Base-by-base conservation (phyloP, 1,284 basidiomycete species). In the Apiotrichum gamsii region DNA sequence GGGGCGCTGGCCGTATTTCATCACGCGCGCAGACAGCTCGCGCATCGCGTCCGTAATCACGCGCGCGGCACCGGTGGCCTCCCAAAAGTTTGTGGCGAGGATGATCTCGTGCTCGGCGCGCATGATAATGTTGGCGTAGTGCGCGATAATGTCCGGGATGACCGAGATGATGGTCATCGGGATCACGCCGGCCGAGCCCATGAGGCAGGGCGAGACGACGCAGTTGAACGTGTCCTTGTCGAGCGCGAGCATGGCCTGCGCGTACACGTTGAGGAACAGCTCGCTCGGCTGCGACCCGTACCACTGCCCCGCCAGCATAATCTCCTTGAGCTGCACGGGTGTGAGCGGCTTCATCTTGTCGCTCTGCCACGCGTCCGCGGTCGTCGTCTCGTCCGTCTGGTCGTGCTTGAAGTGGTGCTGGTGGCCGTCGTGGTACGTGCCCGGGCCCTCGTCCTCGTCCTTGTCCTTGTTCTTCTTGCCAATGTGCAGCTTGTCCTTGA, bases 1-100 rank as follows among this genome's bases (percentile, higher is more conserved):
- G 41, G 57, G 58, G 15, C 48, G 18, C 3, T 57, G 56, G 8
- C 54, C 52, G 8, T 51, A 25, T 23, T 57, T 60, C n/a, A 57
- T 28, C 14, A 60, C 59, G 14, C 60, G 39, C n/a, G 50, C 40
- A 5, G 61, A 64, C 8, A 65, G 54, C 44, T 61, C 59, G 18
- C 51, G 51, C 30, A 65, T 41, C 2, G 63, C 63, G 34, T 63
- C 60, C 9, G 47, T 38, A 14, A 65, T 59, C 16, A 49, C 57
- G n/a, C 48, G 25, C 5, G 57, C 58, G 10, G 61, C 52, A 15
- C 51, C 44, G 11, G 56, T 58, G 3, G 61, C 60, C 44, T 63
- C 63, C 64, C 64, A 65, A 31, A 54, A 58, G 33, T 65, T 65
- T n/a, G 64, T 65, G 11, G 64, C 61, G 20, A 65, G 49, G 56